Base-by-base conservation (phyloP, 139 green algal genomes). In the Chlorella sp. region DNA sequence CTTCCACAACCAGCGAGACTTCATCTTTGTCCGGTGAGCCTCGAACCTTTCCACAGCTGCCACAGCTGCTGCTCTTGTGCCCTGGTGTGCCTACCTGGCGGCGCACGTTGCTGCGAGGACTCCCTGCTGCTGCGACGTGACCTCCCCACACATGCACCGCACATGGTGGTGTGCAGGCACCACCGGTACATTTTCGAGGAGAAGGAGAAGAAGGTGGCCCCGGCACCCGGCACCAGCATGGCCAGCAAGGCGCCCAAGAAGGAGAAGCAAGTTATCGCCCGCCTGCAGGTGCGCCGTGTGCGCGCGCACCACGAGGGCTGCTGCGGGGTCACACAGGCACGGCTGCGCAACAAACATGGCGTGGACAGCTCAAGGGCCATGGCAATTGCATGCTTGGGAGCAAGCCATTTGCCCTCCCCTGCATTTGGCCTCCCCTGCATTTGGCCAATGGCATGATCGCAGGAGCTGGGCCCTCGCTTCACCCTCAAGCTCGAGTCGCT, bases 1-100 rank as follows among this genome's bases (percentile, higher is more conserved):
- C 2, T 97, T 99, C 76, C 95, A 99, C 88, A 99, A 99, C 82
- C 95, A 99, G 84, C 83, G 95, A 2, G 95, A 99, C 83, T 99
- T 94, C 77, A 94, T 99, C 31, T 99, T 99, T 73, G 96, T 99
- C 77, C 75, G 89, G 83, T 89, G 49, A n/a, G 78, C 1, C n/a
- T n/a, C n/a, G n/a, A n/a, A n/a, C 24, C 0, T 4, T 70, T 5
- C 10, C 5, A 49, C 42, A 55, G n/a, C n/a, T n/a, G n/a, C n/a
- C n/a, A 29, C 59, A 64, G 59, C 22, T 31, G 59, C 23, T 32
- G 59, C 14, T n/a, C n/a, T 32, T 32, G 27, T 67, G 27, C 27
- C 20, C 10, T 23, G 29, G 61, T 67, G 10, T 67, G 27, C 17
- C n/a, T n/a, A n/a, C n/a, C n/a, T n/a, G n/a, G n/a, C n/a, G n/a